Base-by-base conservation (phyloP, 345 rosid genomes). In the Gossypium anomalum region DNA sequence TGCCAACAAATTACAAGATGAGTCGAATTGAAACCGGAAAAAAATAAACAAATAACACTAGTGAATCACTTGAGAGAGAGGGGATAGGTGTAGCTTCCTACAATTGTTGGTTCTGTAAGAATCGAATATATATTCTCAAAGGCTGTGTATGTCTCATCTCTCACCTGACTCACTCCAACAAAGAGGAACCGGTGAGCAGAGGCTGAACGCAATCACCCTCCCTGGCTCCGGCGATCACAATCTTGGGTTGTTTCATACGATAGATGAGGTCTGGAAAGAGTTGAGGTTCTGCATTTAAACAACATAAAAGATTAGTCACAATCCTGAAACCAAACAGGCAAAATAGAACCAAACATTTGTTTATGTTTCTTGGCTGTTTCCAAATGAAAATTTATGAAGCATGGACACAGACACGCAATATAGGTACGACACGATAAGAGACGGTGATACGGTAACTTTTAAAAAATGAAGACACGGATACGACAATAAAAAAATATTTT, bases 101-200 rank as follows among this genome's bases (percentile, higher is more conserved):
- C 96, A 92, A 93, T 69, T 89, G 97, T 70, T 88, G 98, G 80
- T 85, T 87, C 85, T 90, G 89, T 80, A 53, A 95, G 96, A 45
- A 91, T 98, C 2, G 99, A 98, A 80, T 89, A 95, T 86, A 95
- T 91, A 74, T 91, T 93, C 84, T 95, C 99, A 69, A 95, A 95
- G 69, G 99, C 99, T 2, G 87, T 84, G 82, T 95, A 95, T 7
- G 93, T 93, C 78, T 95, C 98, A 17, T 90, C 97, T 79, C 98
- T 87, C 79, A 90, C 93, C 98, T 89, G 62, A 57, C 14, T 43
- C 3, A 58, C 38, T 58, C 29, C 4, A 59, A 20, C 44, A 72
- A 67, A 10, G 19, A 45, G 20, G 55, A 16, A 52, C 17, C 10
- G 56, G 68, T 56, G 2, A 44, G 22, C 19, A 62, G 9, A 27